These are phyloP conservation scores for Fagus sylvatica DNA, from an alignment of 306 rosid species.

Conservation along the genomic window DNA sequence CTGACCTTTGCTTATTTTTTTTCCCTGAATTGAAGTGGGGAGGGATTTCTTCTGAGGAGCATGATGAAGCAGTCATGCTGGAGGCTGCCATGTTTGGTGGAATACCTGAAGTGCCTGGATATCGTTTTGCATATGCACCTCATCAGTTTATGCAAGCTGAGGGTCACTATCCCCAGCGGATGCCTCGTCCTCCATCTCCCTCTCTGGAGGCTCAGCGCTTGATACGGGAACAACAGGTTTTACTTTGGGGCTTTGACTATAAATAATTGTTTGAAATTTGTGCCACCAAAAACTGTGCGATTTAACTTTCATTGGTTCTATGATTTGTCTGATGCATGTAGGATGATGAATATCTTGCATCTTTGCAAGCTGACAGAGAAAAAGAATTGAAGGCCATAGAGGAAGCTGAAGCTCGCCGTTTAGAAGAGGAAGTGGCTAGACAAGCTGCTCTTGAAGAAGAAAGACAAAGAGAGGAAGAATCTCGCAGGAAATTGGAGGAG, in stretches of 20 bases:
- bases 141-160: constrained; percentile 57
- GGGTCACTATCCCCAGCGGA: constrained; percentile 39
- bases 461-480: constrained; percentile 71
- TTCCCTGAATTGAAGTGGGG: constrained; percentile 73
- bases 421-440: constrained; percentile 45
- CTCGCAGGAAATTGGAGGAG: constrained; percentile 67
- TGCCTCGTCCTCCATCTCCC: constrained; percentile 84
- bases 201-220: constrained; percentile 77
- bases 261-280: constrained; percentile 2
- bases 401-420: constrained; percentile 81
- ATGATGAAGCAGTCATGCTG: constrained; percentile 94
- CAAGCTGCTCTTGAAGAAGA: constrained; percentile 75
- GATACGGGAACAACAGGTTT: constrained; percentile 96
- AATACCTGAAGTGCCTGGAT: constrained; percentile 73
- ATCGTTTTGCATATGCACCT: constrained; percentile 64
- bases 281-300: constrained; percentile 12
- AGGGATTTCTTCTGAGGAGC: constrained; percentile 89
- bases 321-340: constrained; percentile 38
- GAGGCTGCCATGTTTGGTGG: constrained; percentile 99
- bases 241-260: constrained; percentile 15
- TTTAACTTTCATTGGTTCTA: constrained; percentile 8
- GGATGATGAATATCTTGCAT: constrained; percentile 95
- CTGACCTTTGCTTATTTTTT: constrained; percentile 7
- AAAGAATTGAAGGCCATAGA: constrained; percentile 71
- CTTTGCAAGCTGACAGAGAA: constrained; percentile 88